Base-by-base conservation (phyloP, 73 alveolate species). In the Tetrahymena thermophila region DNA sequence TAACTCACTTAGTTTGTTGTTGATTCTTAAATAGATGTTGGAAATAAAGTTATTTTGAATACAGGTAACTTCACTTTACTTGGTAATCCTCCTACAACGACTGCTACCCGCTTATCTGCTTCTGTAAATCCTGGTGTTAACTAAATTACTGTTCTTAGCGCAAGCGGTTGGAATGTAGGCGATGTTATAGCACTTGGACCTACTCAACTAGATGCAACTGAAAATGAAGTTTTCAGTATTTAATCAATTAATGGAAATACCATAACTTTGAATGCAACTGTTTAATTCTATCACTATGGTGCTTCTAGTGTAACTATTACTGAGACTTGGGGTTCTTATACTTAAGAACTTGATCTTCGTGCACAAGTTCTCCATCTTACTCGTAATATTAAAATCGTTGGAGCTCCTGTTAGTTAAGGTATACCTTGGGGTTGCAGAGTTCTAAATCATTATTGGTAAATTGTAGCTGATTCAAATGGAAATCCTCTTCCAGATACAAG, bases 151-250 rank as follows among this genome's bases (percentile, higher is more conserved):
- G 96, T 94, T 8, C 13, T 85, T 25, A 85, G 34, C 21, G 83
- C 95, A 9, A 85, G 95, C 19, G 96, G 93, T 94, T 94, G 96
- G 96, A 16, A 85, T 28, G 93, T 94, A 71, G 96, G 96, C 13
- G 96, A 94, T 85, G 43, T 43, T 38, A 94, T 94, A 23, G 96
- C 85, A 25, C 37, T 94, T 19, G 93, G 93, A 84, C 96, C 96
- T 10, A 84, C 96, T 7, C 84, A 94, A 14, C 43, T 85, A 10
- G 93, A 85, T 94, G 95, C 95, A 35, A 93, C 71, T n/a, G 94
- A 94, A 56, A 56, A 89, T 11, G 96, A 94, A 84, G 35, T 37
- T 28, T 84, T 83, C 34, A 31, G 50, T 38, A 94, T 94, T 28
- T 38, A 94, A 40, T 37, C 35, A 19, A 84, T 94, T 42, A 35